Evolutionary conservation across 2,329 filamentous ascomycete species (phyloP).

Genomic region (Arachnomyces sp.): DNA sequence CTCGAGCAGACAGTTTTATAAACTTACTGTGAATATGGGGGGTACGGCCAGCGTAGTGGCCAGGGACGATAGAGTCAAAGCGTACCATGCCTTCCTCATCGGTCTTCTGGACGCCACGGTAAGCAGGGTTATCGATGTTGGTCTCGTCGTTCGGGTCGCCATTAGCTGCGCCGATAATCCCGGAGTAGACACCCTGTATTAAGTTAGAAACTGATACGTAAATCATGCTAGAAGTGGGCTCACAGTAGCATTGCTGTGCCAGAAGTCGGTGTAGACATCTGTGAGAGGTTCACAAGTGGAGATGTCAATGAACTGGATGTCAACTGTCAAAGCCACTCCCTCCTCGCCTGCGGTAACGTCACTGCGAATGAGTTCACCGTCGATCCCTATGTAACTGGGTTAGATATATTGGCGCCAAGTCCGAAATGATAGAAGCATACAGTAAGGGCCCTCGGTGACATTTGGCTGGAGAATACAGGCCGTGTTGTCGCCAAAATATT

Average conservation of each 20-base stretch:
- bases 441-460: constrained; percentile 33
- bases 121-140: constrained; percentile 21
- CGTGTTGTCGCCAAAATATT: constrained; percentile 16
- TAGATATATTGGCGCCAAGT: neutral
- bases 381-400: constrained; percentile 37
- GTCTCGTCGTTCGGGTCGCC: constrained; percentile 28
- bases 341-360: constrained; percentile 28
- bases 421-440: neutral
- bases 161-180: constrained; percentile 29
- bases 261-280: constrained; percentile 27
- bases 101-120: constrained; percentile 2
- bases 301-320: constrained; percentile 33
- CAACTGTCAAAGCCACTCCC: constrained; percentile 31
- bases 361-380: constrained; percentile 30
- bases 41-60: constrained; percentile 7
- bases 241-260: constrained; percentile 34
- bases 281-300: constrained; percentile 32
- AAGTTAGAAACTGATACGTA: neutral
- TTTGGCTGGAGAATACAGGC: constrained; percentile 41
- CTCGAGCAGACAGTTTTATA: too few relatives aligned
- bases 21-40: constrained; percentile 5
- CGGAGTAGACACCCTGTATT: constrained; percentile 31
- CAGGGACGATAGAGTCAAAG: constrained; percentile 6
- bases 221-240: neutral
- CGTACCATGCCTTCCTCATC: constrained; percentile 5